Evolutionary conservation across 148 eudicot species (phyloP).

Genomic region (Rhododendron williamsianum): DNA sequence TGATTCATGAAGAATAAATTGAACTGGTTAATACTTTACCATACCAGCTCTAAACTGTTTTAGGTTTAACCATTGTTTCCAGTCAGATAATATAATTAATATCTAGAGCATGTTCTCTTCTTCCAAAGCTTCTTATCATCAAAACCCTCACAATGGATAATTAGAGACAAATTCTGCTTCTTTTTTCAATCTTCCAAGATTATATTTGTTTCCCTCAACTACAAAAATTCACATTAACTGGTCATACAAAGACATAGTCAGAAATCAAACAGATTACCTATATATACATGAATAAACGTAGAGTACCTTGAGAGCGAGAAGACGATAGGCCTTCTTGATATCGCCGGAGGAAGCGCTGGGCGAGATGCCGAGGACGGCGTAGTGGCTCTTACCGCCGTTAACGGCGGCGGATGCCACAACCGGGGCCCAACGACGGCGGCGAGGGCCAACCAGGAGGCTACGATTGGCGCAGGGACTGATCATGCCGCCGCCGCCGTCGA

Average conservation of each 20-base stretch:
- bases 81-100: not conserved
- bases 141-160: not conserved
- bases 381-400: conserved; percentile 46
- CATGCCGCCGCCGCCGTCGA: conserved; percentile 23
- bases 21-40: not conserved
- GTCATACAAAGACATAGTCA: not conserved
- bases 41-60: not conserved
- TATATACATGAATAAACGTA: not conserved
- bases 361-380: conserved; percentile 57
- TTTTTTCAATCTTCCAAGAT: not conserved
- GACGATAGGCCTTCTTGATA: conserved; percentile 76
- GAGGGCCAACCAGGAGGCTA: conserved; percentile 3
- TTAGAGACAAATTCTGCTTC: too few species aligned
- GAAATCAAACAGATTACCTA: not conserved
- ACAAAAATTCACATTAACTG: not conserved
- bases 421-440: conserved; percentile 18
- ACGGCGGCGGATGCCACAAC: conserved; percentile 29
- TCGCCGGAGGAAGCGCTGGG: conserved; percentile 54
- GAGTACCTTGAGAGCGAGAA: conserved; percentile 73
- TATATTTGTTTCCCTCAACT: not conserved
- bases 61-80: not conserved
- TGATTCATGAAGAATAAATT: not conserved
- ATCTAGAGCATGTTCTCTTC: not conserved
- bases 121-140: not conserved
- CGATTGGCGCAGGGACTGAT: conserved; percentile 7